Base-by-base conservation (phyloP, 23 red algal genomes). In the Gracilaria caudata region DNA sequence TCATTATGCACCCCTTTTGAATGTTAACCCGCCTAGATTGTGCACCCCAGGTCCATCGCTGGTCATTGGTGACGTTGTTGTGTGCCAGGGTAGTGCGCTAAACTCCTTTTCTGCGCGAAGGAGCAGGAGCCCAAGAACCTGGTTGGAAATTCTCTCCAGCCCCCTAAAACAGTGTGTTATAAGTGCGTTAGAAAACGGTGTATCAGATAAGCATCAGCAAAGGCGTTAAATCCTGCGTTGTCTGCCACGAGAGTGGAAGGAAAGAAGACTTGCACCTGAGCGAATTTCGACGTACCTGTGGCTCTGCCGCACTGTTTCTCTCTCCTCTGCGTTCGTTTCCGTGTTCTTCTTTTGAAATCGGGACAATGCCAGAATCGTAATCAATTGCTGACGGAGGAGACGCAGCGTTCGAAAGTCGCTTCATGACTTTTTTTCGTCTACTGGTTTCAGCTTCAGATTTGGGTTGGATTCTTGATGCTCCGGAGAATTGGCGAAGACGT, bases 71-170 rank as follows among this genome's bases (percentile, higher is more conserved):
- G 20, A 7, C 7, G n/a, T 13, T 23, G n/a, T 33, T 12, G n/a
- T 35, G 13, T 5, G 63, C 63, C 34, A 36, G 26, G 30, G 25
- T 25, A 61, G 16, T 13, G 63, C 28, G n/a, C n/a, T 68, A 36
- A 13, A 38, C 30, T 77, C 4, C 72, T 55, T 77, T 81, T 63
- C 78, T 81, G 6, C 38, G 37, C 24, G 54, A n/a, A 10, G 78
- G 40, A 34, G 66, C 26, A 16, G 83, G 83, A 24, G 41, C 43
- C 83, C 83, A 78, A 47, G 83, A 87, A 20, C 72, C 83, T 35
- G 83, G 83, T 77, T 87, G 83, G 40, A 77, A 78, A 65, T 87
- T 70, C 7, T 87, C 83, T 43, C 68, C 68, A 10, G 51, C 51
- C 0, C 83, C 83, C 83, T 77, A 64, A 20, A 26, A 73, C 28